Evolutionary conservation across 225 moss, liverwort and hornwort species (phyloP), one percentile per base, ranked within the genome.

Genomic region (Sphagnum contortum): DNA sequence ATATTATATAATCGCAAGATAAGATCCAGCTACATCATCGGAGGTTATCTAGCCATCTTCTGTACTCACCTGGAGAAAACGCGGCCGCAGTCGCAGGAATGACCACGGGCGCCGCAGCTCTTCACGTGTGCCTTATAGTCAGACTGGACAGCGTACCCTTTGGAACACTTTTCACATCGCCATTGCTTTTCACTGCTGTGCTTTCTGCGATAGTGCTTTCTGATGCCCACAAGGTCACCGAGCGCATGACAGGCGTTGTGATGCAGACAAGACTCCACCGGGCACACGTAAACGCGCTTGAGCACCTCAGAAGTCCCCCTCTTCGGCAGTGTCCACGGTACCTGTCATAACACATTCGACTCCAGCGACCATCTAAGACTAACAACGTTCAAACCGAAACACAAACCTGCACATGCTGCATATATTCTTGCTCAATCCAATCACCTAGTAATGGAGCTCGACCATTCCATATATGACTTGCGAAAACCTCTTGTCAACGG

Each of bases 141-240:
- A n/a, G 90, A 90, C 68, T 90, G 90, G 3, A 90, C 90, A 52
- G 90, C 90, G n/a, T 90, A 90, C 2, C 85, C 80, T 64, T 90
- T 90, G 45, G 85, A 83, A 71, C 90, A 90, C 69, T 81, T 90
- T 45, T 81, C 88, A 12, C 90, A 90, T 47, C 83, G 80, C 90
- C 90, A 90, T 69, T 85, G 87, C 83, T 90, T 90, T 56, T 90
- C 90, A 50, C 73, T 83, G 70, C 88, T 84, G 48, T 90, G 90
- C 77, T 90, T 90, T 61, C 90, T 65, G 5, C 90, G 77, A 2
- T 80, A 90, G 50, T 90, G 90, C 65, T 90, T 90, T 72, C 88
- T 90, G 47, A 90, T 90, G 12, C 90, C 90, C 2, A 88, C 87
- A 3, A 90, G 76, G 55, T 90, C 90, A 7, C 90, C 90, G 12